A percentile compares a stretch with the other conserved stretches of the same genome.
Evolutionary conservation across 2,329 filamentous ascomycete genomes (phyloP).

Genomic region (Verruconis gallopava): DNA sequence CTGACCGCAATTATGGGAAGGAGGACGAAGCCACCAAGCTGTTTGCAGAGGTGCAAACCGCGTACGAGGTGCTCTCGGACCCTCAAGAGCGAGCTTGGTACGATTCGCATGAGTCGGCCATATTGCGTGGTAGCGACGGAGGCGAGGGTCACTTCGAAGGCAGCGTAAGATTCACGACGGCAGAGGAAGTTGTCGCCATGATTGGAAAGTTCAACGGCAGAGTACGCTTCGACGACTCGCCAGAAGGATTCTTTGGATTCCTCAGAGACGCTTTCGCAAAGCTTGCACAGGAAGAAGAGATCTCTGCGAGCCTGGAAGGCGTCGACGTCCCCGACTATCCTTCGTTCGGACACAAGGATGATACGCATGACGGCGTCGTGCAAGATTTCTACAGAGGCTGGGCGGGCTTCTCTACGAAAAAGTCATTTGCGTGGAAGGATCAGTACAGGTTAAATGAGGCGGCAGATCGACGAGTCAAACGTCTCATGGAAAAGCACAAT

Average conservation of each 20-base stretch:
- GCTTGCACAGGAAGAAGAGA: conserved; percentile 66
- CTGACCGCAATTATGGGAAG: conserved; percentile 83
- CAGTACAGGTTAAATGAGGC: conserved; percentile 72
- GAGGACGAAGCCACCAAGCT: conserved; percentile 68
- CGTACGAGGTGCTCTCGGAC: conserved; percentile 92
- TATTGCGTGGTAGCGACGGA: conserved; percentile 53
- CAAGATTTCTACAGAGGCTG: conserved; percentile 71
- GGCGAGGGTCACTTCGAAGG: conserved; percentile 42
- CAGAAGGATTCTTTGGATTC: conserved; percentile 74
- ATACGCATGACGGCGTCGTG: conserved; percentile 63
- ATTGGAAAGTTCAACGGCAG: conserved; percentile 69
- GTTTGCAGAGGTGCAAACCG: conserved; percentile 85
- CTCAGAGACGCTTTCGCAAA: conserved; percentile 65
- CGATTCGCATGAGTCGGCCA: conserved; percentile 80
- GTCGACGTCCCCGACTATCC: conserved; percentile 56
- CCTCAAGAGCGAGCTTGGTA: conserved; percentile 96
- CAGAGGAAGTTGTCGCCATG: conserved; percentile 64
- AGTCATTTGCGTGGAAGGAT: conserved; percentile 84
- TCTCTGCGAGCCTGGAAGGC: conserved; percentile 57
- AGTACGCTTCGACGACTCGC: conserved; percentile 67
- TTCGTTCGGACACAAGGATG: conserved; percentile 64
- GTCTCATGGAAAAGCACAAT: conserved; percentile 93
- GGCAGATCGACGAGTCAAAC: conserved; percentile 68
- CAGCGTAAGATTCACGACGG: conserved; percentile 63
- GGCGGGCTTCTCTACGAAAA: conserved; percentile 69